Base-by-base conservation (phyloP, 192 early-diverging fungal genomes). In the Oehlia diaphana region DNA sequence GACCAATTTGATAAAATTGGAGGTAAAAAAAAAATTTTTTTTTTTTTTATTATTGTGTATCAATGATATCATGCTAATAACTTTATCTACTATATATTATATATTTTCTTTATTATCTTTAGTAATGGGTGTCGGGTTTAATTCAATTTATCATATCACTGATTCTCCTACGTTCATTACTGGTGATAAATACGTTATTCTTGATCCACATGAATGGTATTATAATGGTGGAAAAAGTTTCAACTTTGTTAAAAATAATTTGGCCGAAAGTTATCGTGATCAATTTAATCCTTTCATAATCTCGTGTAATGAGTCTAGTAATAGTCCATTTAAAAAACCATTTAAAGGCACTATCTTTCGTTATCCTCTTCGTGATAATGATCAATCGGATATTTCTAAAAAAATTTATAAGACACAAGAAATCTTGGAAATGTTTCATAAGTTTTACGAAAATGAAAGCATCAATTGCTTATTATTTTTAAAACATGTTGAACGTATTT, bases 281-380 rank as follows among this genome's bases (percentile, higher is more conserved):
- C 85, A 86, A n/a, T 74, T 86, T 16, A 69, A 44, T 26, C 6
- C 79, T 4, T 84, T 58, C 7, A 19, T 19, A 21, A 58, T 58
- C 53, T 5, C 14, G 2, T 58, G 53, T 19, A 6, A 58, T 21
- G 31, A 31, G 31, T 31, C 31, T 31, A 31, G 31, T 31, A 31
- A 0, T 31, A 31, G 31, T 31, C 31, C 31, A 31, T 31, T 31
- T 31, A 31, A 31, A 31, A 16, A 58, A 21, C 3, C 16, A n/a
- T 58, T 58, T n/a, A 19, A 58, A 8, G 85, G 85, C 26, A 86
- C 85, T 1, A 68, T 86, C 7, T 86, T 86, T 31, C 77, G 85
- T 3, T 85, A 82, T 65, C 84, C 85, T 9, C 70, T 86, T 10
- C 82, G 84, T 37, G 82, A 37, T 37, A 4, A 37, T 37, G 35